Evolutionary conservation across 257 asterid genomes (phyloP), one percentile per base, ranked within the genome.

Genomic region (Asclepias syriaca): DNA sequence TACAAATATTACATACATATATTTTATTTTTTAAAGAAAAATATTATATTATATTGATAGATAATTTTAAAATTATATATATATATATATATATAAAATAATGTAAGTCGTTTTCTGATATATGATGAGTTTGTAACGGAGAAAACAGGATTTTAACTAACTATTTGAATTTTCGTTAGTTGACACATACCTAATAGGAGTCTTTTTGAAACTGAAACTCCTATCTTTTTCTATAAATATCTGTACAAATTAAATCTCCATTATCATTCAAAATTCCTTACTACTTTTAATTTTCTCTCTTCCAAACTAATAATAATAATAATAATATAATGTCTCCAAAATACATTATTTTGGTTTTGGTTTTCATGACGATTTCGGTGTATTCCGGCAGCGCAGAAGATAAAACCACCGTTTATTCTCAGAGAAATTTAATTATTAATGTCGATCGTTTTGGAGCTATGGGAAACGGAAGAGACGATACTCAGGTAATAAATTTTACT

Each of bases 361-460:
- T 85, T 40, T 64, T 83, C 40, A 16, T 80, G 65, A n/a, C 80
- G 60, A n/a, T 82, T 60, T 67, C 81, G 54, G 53, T 83, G 4
- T 76, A 82, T 72, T 73, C 76, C 70, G 81, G 86, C 22, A 74
- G 77, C 66, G 46, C 65, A 21, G 21, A 59, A 21, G 18, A 59
- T 29, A 68, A 53, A 22, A 45, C 45, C 29, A 45, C 45, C 19
- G 45, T 3, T 22, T 27, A 34, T 64, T 37, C 53, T 24, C 27
- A 24, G 27, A 24, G 27, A 24, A 24, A 19, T 4, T 1, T 50
- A 69, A 21, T 43, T 43, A 43, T 79, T 53, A 83, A 91, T 79
- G 83, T 89, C 27, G 90, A 89, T 29, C 74, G 56, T 69, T 94
- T 87, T 74, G 96, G 99, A 79, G 96, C 99, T 73, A 87, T 74